Percentiles rank a stretch among this genome's conserved stretches.
Conservation (phyloP, 768 basidiomycete species). For the Suillus subluteus region DNA sequence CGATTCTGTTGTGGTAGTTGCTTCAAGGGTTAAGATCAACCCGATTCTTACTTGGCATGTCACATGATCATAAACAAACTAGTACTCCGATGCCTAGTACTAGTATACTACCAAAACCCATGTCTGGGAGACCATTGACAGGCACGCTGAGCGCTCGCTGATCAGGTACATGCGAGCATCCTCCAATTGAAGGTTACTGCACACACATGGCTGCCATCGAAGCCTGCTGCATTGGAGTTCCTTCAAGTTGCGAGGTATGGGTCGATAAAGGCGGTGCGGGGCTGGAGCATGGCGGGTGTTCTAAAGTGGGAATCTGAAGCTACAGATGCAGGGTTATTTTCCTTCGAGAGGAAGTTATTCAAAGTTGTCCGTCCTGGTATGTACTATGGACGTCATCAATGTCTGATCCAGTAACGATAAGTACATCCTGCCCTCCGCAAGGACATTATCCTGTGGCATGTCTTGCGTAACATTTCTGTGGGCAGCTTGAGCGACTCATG, state of each 20-base stretch:
- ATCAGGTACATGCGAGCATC: not conserved
- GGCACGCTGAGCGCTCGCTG: not conserved
- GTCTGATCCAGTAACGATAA: not conserved
- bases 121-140: not conserved
- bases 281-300: constrained; percentile 8
- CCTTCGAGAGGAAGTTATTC: not conserved
- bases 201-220: constrained; percentile 37
- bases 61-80: too few species aligned
- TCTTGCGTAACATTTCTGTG: not conserved
- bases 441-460: not conserved
- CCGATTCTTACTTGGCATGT: too few species aligned
- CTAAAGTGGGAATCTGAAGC: not conserved
- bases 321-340: constrained; percentile 4
- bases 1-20: too few species aligned
- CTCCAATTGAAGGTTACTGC: too few species aligned
- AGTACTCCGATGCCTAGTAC: too few species aligned
- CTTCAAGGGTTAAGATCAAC: too few species aligned
- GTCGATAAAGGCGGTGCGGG: constrained; percentile 43
- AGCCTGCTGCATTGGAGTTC: constrained; percentile 60
- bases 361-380: not conserved
- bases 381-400: not conserved
- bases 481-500: not conserved
- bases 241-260: constrained; percentile 36
- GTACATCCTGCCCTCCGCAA: not conserved
- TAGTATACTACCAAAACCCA: too few species aligned